These are phyloP conservation scores for Zanthoxylum bungeanum DNA, from an alignment of 345 rosid genomes.

Conservation along the genomic window DNA sequence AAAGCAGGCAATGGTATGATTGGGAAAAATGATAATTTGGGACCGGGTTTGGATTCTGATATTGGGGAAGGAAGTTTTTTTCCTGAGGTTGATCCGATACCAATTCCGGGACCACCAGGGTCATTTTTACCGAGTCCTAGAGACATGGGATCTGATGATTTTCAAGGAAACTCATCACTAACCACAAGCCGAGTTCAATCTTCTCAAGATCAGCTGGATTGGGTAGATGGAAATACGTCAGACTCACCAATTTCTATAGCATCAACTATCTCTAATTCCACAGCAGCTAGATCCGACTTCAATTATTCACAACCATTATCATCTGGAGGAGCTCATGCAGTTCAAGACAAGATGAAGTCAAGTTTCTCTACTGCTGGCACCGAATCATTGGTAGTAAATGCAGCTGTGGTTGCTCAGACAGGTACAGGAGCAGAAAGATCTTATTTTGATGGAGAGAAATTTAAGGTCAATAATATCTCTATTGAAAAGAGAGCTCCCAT, in stretches of 20 bases:
- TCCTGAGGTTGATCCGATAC: conserved; percentile 87
- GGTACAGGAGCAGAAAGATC: conserved; percentile 24
- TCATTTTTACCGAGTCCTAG: conserved; percentile 96
- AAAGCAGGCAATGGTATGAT: conserved; percentile 40
- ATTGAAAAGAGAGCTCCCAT: conserved; percentile 42
- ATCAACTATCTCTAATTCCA: conserved; percentile 72
- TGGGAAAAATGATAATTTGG: conserved; percentile 29
- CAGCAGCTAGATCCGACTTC: conserved; percentile 34
- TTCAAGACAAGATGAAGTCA: conserved; percentile 33
- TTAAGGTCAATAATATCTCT: conserved; percentile 28
- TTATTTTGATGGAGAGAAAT: conserved; percentile 29
- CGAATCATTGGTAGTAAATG: conserved; percentile 34
- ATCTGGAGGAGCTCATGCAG: conserved; percentile 27
- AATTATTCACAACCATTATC: conserved; percentile 36
- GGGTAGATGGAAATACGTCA: conserved; percentile 66
- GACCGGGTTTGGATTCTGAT: conserved; percentile 42
- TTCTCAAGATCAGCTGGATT: conserved; percentile 69
- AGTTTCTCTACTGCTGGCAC: conserved; percentile 29
- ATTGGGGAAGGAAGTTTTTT: conserved; percentile 48
- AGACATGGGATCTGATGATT: conserved; percentile 82
- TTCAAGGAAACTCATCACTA: conserved; percentile 85
- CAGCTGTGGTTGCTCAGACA: conserved; percentile 35
- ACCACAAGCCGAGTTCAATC: conserved; percentile 77
- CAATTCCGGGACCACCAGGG: conserved; percentile 97
- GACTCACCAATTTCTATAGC: conserved; percentile 80